These are phyloP conservation scores for Colletotrichum coccodes DNA, from an alignment of 2,329 filamentous ascomycete species.

Conservation along the genomic window DNA sequence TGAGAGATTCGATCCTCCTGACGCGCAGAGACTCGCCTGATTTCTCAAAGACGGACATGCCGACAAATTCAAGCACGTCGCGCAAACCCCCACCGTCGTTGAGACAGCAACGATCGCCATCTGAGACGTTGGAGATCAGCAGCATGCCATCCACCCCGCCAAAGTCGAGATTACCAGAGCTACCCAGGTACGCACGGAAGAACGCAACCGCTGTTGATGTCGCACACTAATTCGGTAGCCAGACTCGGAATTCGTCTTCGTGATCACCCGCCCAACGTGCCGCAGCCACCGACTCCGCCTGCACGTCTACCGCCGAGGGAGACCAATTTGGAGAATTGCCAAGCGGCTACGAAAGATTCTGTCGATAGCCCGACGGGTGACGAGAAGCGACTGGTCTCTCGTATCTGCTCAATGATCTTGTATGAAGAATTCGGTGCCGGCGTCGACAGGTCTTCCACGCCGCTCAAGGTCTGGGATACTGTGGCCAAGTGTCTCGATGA, in stretches of 20 bases:
- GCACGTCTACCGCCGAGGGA: background rate
- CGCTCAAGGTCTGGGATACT: conserved; percentile 29
- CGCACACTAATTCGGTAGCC: background rate
- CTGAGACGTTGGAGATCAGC: background rate
- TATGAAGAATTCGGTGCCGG: conserved; percentile 9
- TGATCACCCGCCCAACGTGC: background rate
- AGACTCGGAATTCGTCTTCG: conserved; percentile 3
- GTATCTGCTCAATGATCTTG: conserved; percentile 26
- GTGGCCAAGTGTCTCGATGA: conserved; percentile 18
- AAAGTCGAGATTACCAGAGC: conserved; percentile 5
- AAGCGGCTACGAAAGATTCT: background rate
- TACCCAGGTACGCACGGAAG: background rate
- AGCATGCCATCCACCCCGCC: conserved; percentile 15
- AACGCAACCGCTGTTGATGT: too few species aligned
- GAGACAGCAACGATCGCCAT: background rate
- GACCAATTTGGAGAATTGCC: background rate
- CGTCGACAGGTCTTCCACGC: conserved; percentile 14
- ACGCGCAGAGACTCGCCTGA: conserved; percentile 19
- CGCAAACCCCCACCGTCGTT: background rate
- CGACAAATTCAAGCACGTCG: background rate
- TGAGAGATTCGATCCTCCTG: conserved; percentile 26
- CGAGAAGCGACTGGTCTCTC: conserved; percentile 6
- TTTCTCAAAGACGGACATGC: background rate
- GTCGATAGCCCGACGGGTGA: background rate
- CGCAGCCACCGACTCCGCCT: background rate